Evolutionary conservation across 805 yeast species (phyloP).

Genomic region (Starmerella apicola): DNA sequence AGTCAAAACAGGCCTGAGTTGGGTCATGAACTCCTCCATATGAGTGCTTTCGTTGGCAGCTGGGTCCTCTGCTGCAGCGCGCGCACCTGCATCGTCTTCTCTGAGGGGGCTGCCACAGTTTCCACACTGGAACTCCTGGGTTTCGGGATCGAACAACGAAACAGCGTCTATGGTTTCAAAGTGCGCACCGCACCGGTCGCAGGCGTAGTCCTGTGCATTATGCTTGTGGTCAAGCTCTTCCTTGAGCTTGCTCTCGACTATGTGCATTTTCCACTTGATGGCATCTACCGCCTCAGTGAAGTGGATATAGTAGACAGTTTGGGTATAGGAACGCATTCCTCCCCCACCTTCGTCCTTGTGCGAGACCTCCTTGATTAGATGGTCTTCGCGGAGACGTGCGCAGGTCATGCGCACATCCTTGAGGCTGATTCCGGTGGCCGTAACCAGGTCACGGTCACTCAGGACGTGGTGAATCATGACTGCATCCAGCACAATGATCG

Average conservation of each 20-base stretch:
- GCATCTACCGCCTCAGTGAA: constrained; percentile 90
- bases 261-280: constrained; percentile 90
- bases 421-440: constrained; percentile 67
- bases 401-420: constrained; percentile 78
- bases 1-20: constrained; percentile 76
- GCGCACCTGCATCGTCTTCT: constrained; percentile 52
- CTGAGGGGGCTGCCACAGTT: constrained; percentile 63
- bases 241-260: constrained; percentile 63
- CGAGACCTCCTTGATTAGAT: constrained; percentile 37
- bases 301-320: constrained; percentile 78
- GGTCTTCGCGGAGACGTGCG: constrained; percentile 71
- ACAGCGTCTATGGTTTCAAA: constrained; percentile 82
- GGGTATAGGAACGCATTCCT: constrained; percentile 54
- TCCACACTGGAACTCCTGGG: constrained; percentile 70
- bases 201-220: constrained; percentile 87
- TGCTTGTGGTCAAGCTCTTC: constrained; percentile 73
- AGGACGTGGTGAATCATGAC: constrained; percentile 75
- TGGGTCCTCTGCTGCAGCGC: constrained; percentile 53
- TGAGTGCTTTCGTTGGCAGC: constrained; percentile 53
- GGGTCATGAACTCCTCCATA: constrained; percentile 73
- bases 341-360: constrained; percentile 41
- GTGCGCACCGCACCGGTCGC: constrained; percentile 72
- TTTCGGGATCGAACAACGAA: constrained; percentile 64
- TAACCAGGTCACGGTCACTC: constrained; percentile 81
- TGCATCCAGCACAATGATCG: constrained; percentile 77